Base-by-base conservation (phyloP, 768 basidiomycete genomes). In the Hortiboletus flavorubellus region DNA sequence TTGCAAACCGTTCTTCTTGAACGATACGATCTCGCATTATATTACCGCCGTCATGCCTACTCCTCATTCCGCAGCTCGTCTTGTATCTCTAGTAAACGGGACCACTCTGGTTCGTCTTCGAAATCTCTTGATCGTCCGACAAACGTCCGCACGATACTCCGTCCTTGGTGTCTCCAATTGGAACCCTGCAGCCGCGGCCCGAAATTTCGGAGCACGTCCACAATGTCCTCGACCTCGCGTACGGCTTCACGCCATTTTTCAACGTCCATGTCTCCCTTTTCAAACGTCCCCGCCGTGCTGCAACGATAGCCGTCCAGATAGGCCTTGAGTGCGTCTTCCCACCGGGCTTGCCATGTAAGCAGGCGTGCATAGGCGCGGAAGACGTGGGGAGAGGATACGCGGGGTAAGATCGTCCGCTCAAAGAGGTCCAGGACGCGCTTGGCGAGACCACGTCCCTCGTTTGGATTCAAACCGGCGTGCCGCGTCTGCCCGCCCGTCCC, bases 101-200 rank as follows among this genome's bases (percentile, higher is more conserved):
- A 68, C 87, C 90, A 98, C 74, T 93, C 93, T 5, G 85, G 80
- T 68, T 97, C 91, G 49, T 94, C 94, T 69, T 88, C 90, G 60
- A 94, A 98, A 54, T 85, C 91, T 70, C 78, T 86, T 55, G 91
- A 92, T 56, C 91, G 78, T 8, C 90, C 95, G 73, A 91, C 80
- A 72, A 98, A 98, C 49, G 86, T 89, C 72, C 95, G 78, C 55
- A 98, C 80, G 53, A 98, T 78, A 57, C 92, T 94, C 51, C 88
- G 80, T 42, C 85, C 91, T 72, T 96, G 92, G 63, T 90, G 80
- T 70, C 78, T 82, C 97, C 97, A 98, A 59, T 85, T 87, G 54
- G 67, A 70, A 52, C 76, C 73, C 50, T 69, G 78, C 38, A 80
- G 81, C 51, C 80, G 78, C 46, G 91, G 86, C 2, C 96, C 94